These are phyloP conservation scores for Parasarocladium wereldwijsianum DNA, from an alignment of 2,329 filamentous ascomycete genomes.

Conservation along the genomic window DNA sequence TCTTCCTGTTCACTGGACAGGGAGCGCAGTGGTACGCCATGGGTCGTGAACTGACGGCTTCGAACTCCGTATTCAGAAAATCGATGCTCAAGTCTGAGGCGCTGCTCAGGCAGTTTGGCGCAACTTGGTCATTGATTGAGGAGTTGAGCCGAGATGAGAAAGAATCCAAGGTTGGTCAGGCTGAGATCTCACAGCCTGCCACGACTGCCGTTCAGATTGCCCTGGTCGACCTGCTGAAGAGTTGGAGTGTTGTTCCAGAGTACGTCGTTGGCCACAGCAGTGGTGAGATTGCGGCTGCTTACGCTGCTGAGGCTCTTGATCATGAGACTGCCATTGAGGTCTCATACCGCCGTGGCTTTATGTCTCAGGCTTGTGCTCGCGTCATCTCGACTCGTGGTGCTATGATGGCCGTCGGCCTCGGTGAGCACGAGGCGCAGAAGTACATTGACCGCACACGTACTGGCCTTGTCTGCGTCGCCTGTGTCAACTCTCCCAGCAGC, in stretches of 20 bases:
- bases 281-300: conserved; percentile 27
- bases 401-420: conserved; percentile 39
- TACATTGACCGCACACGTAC: background rate
- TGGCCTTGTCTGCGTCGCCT: conserved; percentile 3
- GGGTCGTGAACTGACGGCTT: conserved; percentile 7
- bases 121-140: background rate
- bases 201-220: conserved; percentile 24
- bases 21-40: conserved; percentile 10
- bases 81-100: background rate
- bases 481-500: conserved; percentile 8
- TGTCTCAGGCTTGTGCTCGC: conserved; percentile 7
- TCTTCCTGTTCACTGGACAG: conserved; percentile 17
- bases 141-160: conserved; percentile 1
- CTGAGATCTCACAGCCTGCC: conserved; percentile 14
- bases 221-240: conserved; percentile 20
- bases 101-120: background rate
- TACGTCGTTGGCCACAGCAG: conserved; percentile 23
- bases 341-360: conserved; percentile 4
- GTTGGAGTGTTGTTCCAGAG: conserved; percentile 14
- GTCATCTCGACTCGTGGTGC: conserved; percentile 18
- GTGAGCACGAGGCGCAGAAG: background rate
- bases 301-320: conserved; percentile 17
- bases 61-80: conserved; percentile 1
- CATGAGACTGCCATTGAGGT: conserved; percentile 6
- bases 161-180: conserved; percentile 2